These are phyloP conservation scores for Pythium monospermum DNA, from an alignment of 352 stramenopile genomes.

Conservation along the genomic window DNA sequence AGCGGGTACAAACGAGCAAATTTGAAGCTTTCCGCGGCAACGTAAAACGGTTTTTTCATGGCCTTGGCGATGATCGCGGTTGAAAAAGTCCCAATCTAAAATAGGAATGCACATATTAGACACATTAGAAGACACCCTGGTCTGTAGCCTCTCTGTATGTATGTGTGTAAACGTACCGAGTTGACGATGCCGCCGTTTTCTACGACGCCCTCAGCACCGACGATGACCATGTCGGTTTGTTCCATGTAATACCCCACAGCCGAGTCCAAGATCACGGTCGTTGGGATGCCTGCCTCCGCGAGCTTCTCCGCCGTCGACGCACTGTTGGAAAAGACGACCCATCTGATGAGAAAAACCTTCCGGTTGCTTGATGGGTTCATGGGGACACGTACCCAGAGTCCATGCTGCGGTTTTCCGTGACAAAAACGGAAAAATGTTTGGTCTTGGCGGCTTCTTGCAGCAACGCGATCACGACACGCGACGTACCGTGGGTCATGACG, in stretches of 20 bases:
- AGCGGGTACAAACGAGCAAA: slow-evolving; percentile 98
- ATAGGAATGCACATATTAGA: too few relatives aligned
- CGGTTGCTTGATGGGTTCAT: too few relatives aligned
- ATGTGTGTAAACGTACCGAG: slow-evolving; percentile 85
- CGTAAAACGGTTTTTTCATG: slow-evolving; percentile 97
- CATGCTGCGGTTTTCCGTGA: slow-evolving; percentile 92
- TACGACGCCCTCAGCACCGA: slow-evolving; percentile 94
- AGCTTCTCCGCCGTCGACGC: slow-evolving; percentile 79
- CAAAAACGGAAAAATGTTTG: slow-evolving; percentile 92
- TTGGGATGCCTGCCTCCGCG: slow-evolving; percentile 86
- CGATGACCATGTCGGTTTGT: slow-evolving; percentile 93
- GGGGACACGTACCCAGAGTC: slow-evolving; percentile 83
- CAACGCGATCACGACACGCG: slow-evolving; percentile 88
- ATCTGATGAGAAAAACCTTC: neutral
- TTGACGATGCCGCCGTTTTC: slow-evolving; percentile 98
- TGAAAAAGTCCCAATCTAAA: slow-evolving; percentile 92
- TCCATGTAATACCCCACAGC: slow-evolving; percentile 97
- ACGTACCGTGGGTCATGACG: slow-evolving; percentile 93
- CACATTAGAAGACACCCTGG: too few relatives aligned
- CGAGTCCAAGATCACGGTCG: slow-evolving; percentile 94
- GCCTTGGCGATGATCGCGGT: slow-evolving; percentile 93
- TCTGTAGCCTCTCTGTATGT: too few relatives aligned
- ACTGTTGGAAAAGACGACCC: slow-evolving; percentile 16
- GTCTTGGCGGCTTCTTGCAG: slow-evolving; percentile 88
- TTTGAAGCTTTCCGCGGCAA: slow-evolving; percentile 97